Evolutionary conservation across 1,284 basidiomycete species (phyloP).

Genomic region (Apiotrichum sp.): DNA sequence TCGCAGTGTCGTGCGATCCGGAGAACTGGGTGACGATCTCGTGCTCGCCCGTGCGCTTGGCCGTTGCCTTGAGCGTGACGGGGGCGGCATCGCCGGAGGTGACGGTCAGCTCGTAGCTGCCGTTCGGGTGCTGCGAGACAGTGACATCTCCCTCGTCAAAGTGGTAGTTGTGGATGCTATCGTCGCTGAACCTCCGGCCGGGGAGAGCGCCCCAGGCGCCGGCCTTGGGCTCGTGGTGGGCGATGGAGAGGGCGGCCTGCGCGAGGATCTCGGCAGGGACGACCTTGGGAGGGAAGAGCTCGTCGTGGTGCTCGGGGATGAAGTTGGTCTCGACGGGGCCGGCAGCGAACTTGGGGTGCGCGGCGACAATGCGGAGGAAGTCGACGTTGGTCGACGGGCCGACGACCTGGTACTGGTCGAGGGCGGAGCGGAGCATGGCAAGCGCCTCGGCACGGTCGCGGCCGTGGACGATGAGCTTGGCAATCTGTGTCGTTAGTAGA

Average conservation of each 20-base stretch:
- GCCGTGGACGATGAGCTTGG: slow-evolving; percentile 75
- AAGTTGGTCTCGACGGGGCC: slow-evolving; percentile 92
- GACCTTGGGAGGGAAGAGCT: slow-evolving; percentile 62
- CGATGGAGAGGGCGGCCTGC: slow-evolving; percentile 69
- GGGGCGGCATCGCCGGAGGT: slow-evolving; percentile 8
- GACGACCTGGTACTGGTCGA: slow-evolving; percentile 83
- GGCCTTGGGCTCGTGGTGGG: slow-evolving; percentile 55
- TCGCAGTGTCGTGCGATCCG: slow-evolving; percentile 17
- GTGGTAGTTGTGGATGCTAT: slow-evolving; percentile 15
- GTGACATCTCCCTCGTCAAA: slow-evolving; percentile 29
- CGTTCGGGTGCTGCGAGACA: slow-evolving; percentile 14
- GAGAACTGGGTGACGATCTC: slow-evolving; percentile 30
- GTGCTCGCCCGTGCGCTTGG: slow-evolving; percentile 15
- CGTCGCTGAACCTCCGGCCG: slow-evolving; percentile 64
- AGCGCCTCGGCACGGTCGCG: slow-evolving; percentile 79
- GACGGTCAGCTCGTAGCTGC: slow-evolving; percentile 20
- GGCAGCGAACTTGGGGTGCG: slow-evolving; percentile 66
- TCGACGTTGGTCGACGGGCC: slow-evolving; percentile 88
- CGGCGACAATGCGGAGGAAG: slow-evolving; percentile 71
- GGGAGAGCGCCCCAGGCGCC: slow-evolving; percentile 59
- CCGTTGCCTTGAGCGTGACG: slow-evolving; percentile 6
- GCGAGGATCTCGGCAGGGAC: slow-evolving; percentile 62
- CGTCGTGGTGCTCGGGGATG: slow-evolving; percentile 66
- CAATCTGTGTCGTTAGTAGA: slow-evolving; percentile 16
- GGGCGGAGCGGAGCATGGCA: slow-evolving; percentile 66